These are phyloP conservation scores for Scedosporium dehoogii DNA, from an alignment of 2,329 filamentous ascomycete species.

Conservation along the genomic window DNA sequence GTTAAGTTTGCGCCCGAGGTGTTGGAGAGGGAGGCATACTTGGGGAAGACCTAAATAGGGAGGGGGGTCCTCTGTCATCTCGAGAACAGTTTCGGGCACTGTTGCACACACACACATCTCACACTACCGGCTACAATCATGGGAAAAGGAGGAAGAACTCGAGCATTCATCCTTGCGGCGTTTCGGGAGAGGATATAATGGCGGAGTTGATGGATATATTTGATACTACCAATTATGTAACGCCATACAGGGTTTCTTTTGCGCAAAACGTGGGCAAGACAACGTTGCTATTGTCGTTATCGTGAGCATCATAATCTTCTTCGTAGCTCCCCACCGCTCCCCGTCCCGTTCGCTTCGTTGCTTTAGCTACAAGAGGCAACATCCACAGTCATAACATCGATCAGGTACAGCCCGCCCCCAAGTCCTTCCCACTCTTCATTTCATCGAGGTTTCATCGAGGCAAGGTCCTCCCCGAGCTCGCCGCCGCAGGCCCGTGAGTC, in stretches of 20 bases:
- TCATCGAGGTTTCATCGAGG: constrained; percentile 17
- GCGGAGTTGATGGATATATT: constrained; percentile 3
- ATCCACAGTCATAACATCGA: background rate
- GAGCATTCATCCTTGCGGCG: constrained; percentile 14
- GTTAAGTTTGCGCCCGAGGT: constrained; percentile 89
- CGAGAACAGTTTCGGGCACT: too few relatives aligned
- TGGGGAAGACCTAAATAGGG: constrained; percentile 42
- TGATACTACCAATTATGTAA: background rate
- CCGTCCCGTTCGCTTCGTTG: too few relatives aligned
- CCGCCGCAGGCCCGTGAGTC: constrained; percentile 12
- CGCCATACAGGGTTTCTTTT: background rate
- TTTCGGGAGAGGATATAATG: constrained; percentile 1
- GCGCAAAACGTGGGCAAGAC: background rate
- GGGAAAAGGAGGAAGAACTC: constrained; percentile 8
- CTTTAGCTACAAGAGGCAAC: background rate
- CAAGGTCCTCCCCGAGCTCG: constrained; percentile 10
- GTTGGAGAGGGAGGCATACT: constrained; percentile 77
- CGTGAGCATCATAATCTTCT: background rate
- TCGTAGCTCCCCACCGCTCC: background rate
- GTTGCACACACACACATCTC: too few relatives aligned
- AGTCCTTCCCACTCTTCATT: background rate
- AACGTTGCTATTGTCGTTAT: background rate
- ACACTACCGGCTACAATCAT: too few relatives aligned
- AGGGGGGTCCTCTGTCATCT: constrained; percentile 8
- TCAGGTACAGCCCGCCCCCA: background rate